Evolutionary conservation across 495 filamentous ascomycete species (phyloP).

Genomic region (Bathelium albidoporum): DNA sequence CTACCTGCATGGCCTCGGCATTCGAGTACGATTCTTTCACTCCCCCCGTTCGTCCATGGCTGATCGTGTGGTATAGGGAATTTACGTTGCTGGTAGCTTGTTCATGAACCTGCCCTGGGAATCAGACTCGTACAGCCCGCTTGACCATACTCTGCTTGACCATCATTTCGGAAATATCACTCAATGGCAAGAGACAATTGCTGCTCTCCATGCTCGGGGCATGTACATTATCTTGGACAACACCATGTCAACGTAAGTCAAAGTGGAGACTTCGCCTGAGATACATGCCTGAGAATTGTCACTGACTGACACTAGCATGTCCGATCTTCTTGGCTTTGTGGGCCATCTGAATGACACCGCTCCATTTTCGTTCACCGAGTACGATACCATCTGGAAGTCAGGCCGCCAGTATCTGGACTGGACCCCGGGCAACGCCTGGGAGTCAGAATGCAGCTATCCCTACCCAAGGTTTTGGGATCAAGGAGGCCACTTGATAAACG

Average conservation of each 20-base stretch:
- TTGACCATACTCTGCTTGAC: constrained; percentile 62
- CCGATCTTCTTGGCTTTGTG: constrained; percentile 39
- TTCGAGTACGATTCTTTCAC: constrained; percentile 42
- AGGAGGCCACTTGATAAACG: constrained; percentile 44
- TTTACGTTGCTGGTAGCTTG: constrained; percentile 60
- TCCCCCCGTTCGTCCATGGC: constrained; percentile 35
- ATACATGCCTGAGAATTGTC: background rate
- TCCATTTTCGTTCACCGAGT: constrained; percentile 35
- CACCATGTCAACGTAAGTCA: constrained; percentile 55
- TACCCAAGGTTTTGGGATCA: constrained; percentile 58
- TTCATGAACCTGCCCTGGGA: constrained; percentile 67
- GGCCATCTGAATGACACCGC: constrained; percentile 36
- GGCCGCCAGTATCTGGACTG: constrained; percentile 47
- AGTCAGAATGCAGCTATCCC: constrained; percentile 49
- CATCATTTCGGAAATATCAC: constrained; percentile 57
- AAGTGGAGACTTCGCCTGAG: background rate
- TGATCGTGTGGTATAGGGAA: constrained; percentile 28
- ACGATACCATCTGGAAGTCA: constrained; percentile 36
- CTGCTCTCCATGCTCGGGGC: constrained; percentile 55
- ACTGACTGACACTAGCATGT: constrained; percentile 38
- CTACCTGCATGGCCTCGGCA: constrained; percentile 65
- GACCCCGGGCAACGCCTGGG: constrained; percentile 46
- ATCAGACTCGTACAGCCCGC: constrained; percentile 51
- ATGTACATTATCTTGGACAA: constrained; percentile 70
- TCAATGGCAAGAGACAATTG: constrained; percentile 53